phyloP scores from a whole-genome alignment of 2,329 filamentous ascomycete genomes.

The Xylaria sp. region DNA sequence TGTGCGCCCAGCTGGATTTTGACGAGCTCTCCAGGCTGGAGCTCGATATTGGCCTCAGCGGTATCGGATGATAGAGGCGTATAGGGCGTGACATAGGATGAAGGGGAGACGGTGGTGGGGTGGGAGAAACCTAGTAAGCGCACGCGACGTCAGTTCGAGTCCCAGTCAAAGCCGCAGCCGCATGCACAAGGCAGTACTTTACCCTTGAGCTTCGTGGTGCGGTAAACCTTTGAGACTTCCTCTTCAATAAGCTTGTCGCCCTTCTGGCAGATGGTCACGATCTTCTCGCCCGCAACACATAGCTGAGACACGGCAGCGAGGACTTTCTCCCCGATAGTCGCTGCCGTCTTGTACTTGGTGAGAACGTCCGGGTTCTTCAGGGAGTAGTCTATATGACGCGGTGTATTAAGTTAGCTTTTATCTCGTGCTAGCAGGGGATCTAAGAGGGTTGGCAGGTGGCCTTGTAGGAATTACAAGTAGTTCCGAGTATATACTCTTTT shows the following conservation, averaged over 20 bases:
- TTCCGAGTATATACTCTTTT: background rate
- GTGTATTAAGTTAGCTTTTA: slow-evolving; percentile 36
- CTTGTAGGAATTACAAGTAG: slow-evolving; percentile 16
- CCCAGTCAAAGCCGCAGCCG: slow-evolving; percentile 6
- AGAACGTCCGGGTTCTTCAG: slow-evolving; percentile 93
- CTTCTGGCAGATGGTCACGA: slow-evolving; percentile 92
- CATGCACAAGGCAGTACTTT: slow-evolving; percentile 45
- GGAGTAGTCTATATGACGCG: slow-evolving; percentile 75
- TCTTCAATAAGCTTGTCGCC: slow-evolving; percentile 95
- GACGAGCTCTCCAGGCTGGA: slow-evolving; percentile 87
- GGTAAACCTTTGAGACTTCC: slow-evolving; percentile 94
- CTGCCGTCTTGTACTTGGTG: slow-evolving; percentile 99
- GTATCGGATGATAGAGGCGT: slow-evolving; percentile 89
- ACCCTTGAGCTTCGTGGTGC: slow-evolving; percentile 99
- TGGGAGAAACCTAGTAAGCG: slow-evolving; percentile 77
- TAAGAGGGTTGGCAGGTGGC: background rate
- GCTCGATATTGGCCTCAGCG: slow-evolving; percentile 80
- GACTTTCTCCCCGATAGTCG: slow-evolving; percentile 94
- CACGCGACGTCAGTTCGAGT: slow-evolving; percentile 39
- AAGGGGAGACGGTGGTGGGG: slow-evolving; percentile 94
- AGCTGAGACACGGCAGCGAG: slow-evolving; percentile 82
- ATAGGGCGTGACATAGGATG: slow-evolving; percentile 94
- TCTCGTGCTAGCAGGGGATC: background rate
- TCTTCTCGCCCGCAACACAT: slow-evolving; percentile 86
- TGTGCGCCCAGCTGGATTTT: slow-evolving; percentile 99